These are phyloP conservation scores for Madurella fahalii DNA, from an alignment of 2,329 filamentous ascomycete species.

Conservation along the genomic window DNA sequence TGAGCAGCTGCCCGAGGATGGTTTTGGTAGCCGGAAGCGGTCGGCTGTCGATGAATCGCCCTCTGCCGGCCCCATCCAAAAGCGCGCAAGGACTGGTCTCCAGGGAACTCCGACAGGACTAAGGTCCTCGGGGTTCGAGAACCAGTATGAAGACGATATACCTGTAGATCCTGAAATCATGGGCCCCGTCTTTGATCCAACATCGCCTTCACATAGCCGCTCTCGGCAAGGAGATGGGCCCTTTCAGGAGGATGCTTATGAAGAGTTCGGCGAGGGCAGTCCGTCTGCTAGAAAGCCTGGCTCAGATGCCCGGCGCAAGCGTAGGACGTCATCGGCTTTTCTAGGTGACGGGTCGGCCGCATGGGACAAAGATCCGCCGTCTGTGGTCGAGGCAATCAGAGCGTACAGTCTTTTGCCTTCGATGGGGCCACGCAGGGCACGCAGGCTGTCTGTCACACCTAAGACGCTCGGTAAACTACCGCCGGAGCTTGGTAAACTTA, in stretches of 20 bases:
- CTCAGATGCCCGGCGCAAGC: not conserved
- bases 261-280: not conserved
- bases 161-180: conserved; percentile 19
- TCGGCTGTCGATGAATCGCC: conserved; percentile 6
- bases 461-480: conserved; percentile 22
- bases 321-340: not conserved
- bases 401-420: conserved; percentile 25
- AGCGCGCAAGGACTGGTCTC: conserved; percentile 13
- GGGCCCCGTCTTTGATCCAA: not conserved
- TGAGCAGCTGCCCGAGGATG: conserved; percentile 6
- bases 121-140: not conserved
- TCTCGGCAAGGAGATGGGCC: not conserved
- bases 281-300: not conserved
- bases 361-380: conserved; percentile 10
- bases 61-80: conserved; percentile 5
- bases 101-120: not conserved
- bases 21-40: conserved; percentile 10
- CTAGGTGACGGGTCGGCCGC: not conserved
- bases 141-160: conserved; percentile 9
- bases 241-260: conserved; percentile 2
- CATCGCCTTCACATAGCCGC: not conserved
- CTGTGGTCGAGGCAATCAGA: conserved; percentile 26
- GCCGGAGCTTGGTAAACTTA: conserved; percentile 21
- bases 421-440: conserved; percentile 14
- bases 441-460: conserved; percentile 5